A percentile compares a stretch with the other conserved stretches of the same genome.
These are phyloP conservation scores for Leucosporidium scottii DNA, from an alignment of 768 basidiomycete genomes.

Conservation along the genomic window DNA sequence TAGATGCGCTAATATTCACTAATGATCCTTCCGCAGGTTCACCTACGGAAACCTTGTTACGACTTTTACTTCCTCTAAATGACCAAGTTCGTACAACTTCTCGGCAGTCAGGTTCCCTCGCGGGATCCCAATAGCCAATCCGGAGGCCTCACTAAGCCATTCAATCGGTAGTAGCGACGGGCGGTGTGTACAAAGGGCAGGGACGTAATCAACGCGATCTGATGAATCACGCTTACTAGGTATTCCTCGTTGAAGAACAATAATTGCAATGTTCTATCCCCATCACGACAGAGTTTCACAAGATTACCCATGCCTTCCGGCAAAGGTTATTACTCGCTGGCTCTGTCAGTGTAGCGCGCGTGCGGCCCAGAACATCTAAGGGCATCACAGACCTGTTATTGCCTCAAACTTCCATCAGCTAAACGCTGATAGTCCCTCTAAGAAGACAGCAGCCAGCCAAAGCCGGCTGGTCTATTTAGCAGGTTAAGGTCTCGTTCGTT, in stretches of 20 bases:
- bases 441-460: conserved; percentile 50
- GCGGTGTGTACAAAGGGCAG: conserved; percentile 87
- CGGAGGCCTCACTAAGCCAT: too few relatives aligned
- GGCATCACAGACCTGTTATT: too few relatives aligned
- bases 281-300: conserved; percentile 73
- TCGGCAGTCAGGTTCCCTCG: too few relatives aligned
- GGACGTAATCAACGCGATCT: conserved; percentile 83
- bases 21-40: conserved; percentile 74
- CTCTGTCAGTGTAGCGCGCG: too few relatives aligned
- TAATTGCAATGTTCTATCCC: conserved; percentile 87
- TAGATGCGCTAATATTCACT: conserved; percentile 35
- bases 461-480: conserved; percentile 79
- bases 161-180: conserved; percentile 86
- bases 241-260: conserved; percentile 87
- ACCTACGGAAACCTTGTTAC: conserved; percentile 41
- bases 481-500: conserved; percentile 89
- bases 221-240: too few relatives aligned
- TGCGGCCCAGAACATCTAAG: too few relatives aligned
- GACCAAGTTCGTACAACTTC: too few relatives aligned
- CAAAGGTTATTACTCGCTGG: too few relatives aligned
- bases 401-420: too few relatives aligned
- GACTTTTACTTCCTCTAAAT: conserved; percentile 69
- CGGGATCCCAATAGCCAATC: conserved; percentile 59
- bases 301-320: conserved; percentile 70
- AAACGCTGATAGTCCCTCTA: too few relatives aligned